These are phyloP conservation scores for Pseudoturritis turrita DNA, from an alignment of 345 rosid species.

Conservation along the genomic window DNA sequence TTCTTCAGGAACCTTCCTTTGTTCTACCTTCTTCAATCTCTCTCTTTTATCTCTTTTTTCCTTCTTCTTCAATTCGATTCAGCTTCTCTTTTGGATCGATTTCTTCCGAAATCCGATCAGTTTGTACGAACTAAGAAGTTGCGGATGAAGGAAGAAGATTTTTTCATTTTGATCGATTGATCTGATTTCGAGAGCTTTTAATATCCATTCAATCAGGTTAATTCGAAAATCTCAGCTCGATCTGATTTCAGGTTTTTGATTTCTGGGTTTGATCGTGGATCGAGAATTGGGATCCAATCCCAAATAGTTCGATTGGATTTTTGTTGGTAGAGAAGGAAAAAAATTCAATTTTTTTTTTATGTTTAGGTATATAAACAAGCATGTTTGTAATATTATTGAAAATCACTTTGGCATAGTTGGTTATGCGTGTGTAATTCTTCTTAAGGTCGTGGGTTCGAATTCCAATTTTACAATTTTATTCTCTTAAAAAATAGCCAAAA, in stretches of 20 bases:
- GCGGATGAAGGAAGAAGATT: too few species aligned
- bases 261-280: conserved; percentile 16
- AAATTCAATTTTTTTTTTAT: too few species aligned
- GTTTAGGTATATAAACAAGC: too few species aligned
- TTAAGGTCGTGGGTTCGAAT: too few species aligned
- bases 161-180: neutral
- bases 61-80: neutral
- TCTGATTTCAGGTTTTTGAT: neutral
- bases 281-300: neutral
- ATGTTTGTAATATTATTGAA: too few species aligned
- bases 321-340: neutral
- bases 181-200: neutral
- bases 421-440: too few species aligned
- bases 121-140: neutral
- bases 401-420: too few species aligned
- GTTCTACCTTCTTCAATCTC: neutral
- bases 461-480: too few species aligned
- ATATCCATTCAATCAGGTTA: conserved; percentile 11
- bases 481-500: too few species aligned
- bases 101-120: neutral
- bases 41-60: too few species aligned
- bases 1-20: neutral
- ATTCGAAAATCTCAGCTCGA: neutral
- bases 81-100: conserved; percentile 5
- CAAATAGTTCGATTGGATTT: neutral